Conservation (phyloP, 179 eudicot genomes). For the Amaranthus tricolor region DNA sequence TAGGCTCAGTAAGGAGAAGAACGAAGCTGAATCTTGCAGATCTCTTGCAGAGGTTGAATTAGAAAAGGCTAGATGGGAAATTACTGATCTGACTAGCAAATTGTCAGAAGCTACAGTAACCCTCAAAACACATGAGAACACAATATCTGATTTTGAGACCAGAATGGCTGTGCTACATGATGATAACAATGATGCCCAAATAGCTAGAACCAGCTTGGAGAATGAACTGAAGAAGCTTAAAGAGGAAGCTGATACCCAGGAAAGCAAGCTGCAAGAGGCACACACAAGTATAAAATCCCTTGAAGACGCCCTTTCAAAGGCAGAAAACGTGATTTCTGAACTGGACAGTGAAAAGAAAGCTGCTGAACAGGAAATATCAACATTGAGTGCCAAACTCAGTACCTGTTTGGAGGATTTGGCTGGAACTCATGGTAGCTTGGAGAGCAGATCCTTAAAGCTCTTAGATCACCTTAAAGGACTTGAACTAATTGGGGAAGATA, state of each 20-base stretch:
- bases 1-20: conserved; percentile 54
- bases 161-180: conserved; percentile 49
- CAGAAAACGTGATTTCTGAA: conserved; percentile 31
- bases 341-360: conserved; percentile 34
- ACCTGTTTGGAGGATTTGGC: conserved; percentile 77
- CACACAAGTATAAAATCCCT: conserved; percentile 32
- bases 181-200: conserved; percentile 55
- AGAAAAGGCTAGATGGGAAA: conserved; percentile 55
- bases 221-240: conserved; percentile 51
- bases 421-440: conserved; percentile 52
- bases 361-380: conserved; percentile 52
- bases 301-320: conserved; percentile 35
- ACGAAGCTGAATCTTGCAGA: conserved; percentile 50
- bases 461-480: conserved; percentile 56
- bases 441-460: conserved; percentile 55
- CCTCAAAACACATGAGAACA: conserved; percentile 67
- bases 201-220: conserved; percentile 43
- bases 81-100: conserved; percentile 40
- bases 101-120: conserved; percentile 54
- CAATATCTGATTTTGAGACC: conserved; percentile 49
- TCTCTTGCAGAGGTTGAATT: conserved; percentile 57
- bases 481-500: conserved; percentile 55
- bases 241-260: conserved; percentile 38
- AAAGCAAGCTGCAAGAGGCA: conserved; percentile 41
- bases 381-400: conserved; percentile 57